Base-by-base conservation (phyloP, 2,329 filamentous ascomycete species). In the Cladophialophora psammophila region DNA sequence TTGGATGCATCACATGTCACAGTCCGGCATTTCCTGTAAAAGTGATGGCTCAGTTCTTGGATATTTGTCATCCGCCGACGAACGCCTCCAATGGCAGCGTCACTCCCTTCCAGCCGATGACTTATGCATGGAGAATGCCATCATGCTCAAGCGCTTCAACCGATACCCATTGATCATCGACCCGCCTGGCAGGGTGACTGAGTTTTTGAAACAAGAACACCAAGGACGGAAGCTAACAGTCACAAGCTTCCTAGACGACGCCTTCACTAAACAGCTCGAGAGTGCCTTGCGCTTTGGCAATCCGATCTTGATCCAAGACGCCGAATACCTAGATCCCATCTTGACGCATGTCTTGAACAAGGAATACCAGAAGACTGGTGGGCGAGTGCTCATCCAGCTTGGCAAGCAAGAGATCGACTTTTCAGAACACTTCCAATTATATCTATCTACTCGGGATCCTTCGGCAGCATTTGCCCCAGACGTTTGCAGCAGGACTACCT, bases 341-440 rank as follows among this genome's bases (percentile, higher is more conserved):
- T 89, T 99, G 74, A 99, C 98, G 76, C 95, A 99, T 75, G 94
- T 99, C 64, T 88, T 99, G 80, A 99, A 99, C 83, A 99, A 99
- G 79, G 95, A 99, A 77, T 99, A 99, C 79, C 96, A 99, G 80
- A 96, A 94, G 83, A 99, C 96, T 34, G 95, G 95, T 73, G 95
- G 95, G 26, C 94, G 95, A 86, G 94, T 98, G 54, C 88, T 99
- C 61, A 99, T 99, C 71, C 95, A 99, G 80, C 91, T 99, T 48
- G 95, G 95, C 75, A 97, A 95, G 80, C 96, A 99, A 80, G 94
- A 99, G 80, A 99, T 99, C 72, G 95, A 99, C 79, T 99, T 99
- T 81, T 99, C 95, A 59, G 94, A 95, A 1, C 89, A 94, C 0
- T 99, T 99, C 86, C 95, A 91, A 81, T 86, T 99, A 36, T 99